Base-by-base conservation (phyloP, 1,284 basidiomycete species). In the Albatrellus sp. region DNA sequence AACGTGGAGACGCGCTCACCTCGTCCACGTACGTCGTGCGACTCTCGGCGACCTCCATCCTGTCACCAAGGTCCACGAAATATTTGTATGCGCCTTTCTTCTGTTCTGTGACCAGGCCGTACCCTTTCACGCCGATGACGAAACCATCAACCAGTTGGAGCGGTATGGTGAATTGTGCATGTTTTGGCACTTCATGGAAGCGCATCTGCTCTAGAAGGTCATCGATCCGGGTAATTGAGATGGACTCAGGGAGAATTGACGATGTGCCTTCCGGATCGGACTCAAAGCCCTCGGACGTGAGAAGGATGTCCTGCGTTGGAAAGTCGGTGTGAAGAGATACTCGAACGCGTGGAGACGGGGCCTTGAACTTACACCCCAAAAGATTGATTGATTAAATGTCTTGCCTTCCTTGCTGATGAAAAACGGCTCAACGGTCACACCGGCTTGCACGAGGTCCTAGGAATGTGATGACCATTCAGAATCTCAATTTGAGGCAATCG, bases 61-160 rank as follows among this genome's bases (percentile, higher is more conserved):
- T 66, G 55, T 84, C 77, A 8, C 82, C 88, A 19, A 83, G 68
- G 56, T 90, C 85, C 39, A 79, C 73, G 47, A 93, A 90, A 54
- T 88, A 86, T 55, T 77, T 83, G 57, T 89, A 83, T 9, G 68
- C 46, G 0, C 86, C 85, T 58, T 85, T 92, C 59, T 74, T 83
- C 62, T 92, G 89, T 54, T 89, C 80, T 1, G 86, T 85, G 9
- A 96, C 74, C 40, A 94, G 65, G 8, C 88, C 80, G 53, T 55
- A 93, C 82, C 93, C 96, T 59, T 91, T 91, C 41, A 98, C 72
- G 2, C 91, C 90, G 49, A 98, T 93, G 13, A 77, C 75, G 49
- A 97, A 79, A 2, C 76, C 87, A 12, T 85, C 70, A 2, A 77
- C 90, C 24, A 98, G 68, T 50, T 83, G 73, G 44, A 98, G 75